A percentile compares a stretch with the other conserved stretches of the same genome.
Conservation (phyloP, 2,329 filamentous ascomycete species). For the Endoconidiophora polonica region DNA sequence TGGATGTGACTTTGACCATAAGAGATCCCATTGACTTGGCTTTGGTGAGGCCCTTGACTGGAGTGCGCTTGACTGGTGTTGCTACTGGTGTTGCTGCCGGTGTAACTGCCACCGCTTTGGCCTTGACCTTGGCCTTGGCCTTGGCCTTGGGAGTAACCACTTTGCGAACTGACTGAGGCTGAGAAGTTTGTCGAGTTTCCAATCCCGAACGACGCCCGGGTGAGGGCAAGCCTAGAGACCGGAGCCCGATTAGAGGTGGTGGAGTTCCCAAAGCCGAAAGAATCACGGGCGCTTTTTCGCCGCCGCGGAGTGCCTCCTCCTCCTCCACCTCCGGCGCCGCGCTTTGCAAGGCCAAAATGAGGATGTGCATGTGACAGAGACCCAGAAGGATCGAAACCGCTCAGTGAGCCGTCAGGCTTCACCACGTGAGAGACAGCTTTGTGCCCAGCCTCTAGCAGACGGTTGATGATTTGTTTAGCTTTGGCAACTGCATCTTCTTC, state of each 20-base stretch:
- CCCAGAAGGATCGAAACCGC: slow-evolving; percentile 12
- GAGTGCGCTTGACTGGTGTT: slow-evolving; percentile 1
- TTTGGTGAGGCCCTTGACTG: slow-evolving; percentile 6
- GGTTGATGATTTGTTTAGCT: slow-evolving; percentile 60
- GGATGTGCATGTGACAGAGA: slow-evolving; percentile 13
- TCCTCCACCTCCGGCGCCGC: slow-evolving; percentile 9
- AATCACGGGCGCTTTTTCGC: slow-evolving; percentile 10
- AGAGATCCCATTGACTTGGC: slow-evolving; percentile 11
- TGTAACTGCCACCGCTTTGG: neutral
- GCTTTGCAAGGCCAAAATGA: slow-evolving; percentile 13
- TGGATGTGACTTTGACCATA: neutral
- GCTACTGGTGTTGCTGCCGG: neutral
- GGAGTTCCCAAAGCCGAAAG: slow-evolving; percentile 8
- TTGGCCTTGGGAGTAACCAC: slow-evolving; percentile 3
- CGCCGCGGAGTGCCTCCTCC: slow-evolving; percentile 10
- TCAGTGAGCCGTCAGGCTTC: slow-evolving; percentile 48
- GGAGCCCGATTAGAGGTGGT: slow-evolving; percentile 2
- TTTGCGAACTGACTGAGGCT: slow-evolving; percentile 7
- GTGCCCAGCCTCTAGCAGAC: slow-evolving; percentile 61
- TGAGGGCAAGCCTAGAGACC: slow-evolving; percentile 2
- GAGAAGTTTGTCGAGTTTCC: slow-evolving; percentile 1
- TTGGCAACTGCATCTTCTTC: slow-evolving; percentile 69
- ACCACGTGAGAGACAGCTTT: slow-evolving; percentile 66
- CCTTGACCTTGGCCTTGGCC: neutral
- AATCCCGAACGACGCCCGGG: slow-evolving; percentile 7